These are phyloP conservation scores for Penicillium sp. DNA, from an alignment of 2,329 filamentous ascomycete species.

Conservation along the genomic window DNA sequence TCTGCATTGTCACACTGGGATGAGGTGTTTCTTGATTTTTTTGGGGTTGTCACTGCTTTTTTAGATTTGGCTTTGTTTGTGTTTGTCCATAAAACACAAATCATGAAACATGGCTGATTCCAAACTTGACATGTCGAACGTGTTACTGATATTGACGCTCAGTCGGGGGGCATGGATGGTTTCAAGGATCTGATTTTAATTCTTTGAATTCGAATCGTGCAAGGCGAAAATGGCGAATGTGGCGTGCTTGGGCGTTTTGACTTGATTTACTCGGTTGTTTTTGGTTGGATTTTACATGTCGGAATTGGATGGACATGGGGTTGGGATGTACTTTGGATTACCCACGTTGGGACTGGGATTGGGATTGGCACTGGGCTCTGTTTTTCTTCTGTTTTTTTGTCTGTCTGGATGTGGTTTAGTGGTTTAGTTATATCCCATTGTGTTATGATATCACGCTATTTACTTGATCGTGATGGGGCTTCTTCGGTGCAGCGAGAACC, in stretches of 20 bases:
- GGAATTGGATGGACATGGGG: background rate
- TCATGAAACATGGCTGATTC: background rate
- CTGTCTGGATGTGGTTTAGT: background rate
- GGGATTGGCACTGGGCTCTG: background rate
- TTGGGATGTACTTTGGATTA: background rate
- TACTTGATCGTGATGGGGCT: constrained; percentile 3
- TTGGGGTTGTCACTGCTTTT: constrained; percentile 1
- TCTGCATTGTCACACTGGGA: constrained; percentile 21
- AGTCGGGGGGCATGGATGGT: background rate
- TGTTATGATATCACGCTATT: constrained; percentile 29
- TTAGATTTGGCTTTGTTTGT: constrained; percentile 10
- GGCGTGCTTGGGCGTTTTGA: constrained; percentile 15
- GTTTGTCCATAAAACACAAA: constrained; percentile 2
- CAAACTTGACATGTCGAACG: constrained; percentile 1
- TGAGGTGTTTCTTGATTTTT: constrained; percentile 7
- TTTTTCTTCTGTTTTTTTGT: background rate
- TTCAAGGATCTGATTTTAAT: background rate
- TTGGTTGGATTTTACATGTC: background rate
- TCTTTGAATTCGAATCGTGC: constrained; percentile 4
- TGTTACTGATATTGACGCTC: constrained; percentile 1
- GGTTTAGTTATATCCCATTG: constrained; percentile 27
- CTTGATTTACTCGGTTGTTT: background rate
- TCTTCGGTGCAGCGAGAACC: background rate
- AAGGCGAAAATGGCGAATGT: constrained; percentile 12
- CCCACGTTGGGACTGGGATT: background rate